These are phyloP conservation scores for Cyclotella atomus DNA, from an alignment of 108 stramenopile species.

Conservation along the genomic window DNA sequence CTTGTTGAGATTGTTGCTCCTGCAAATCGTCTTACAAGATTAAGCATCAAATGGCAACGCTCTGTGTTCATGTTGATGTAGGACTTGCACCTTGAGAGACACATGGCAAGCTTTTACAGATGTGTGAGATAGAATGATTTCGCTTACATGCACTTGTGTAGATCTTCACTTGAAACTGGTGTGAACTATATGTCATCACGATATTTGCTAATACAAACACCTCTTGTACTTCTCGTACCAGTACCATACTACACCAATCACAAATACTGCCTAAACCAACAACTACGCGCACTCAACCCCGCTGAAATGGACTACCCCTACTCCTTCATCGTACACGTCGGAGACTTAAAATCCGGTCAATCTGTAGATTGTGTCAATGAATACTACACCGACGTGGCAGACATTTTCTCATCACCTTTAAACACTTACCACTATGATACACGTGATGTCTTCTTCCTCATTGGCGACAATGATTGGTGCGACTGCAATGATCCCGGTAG, in stretches of 20 bases:
- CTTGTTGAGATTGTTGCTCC: too few relatives aligned
- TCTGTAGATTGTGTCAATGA: constrained; percentile 2
- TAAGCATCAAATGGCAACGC: too few relatives aligned
- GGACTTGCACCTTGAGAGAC: too few relatives aligned
- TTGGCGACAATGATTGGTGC: constrained; percentile 39
- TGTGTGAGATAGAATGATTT: too few relatives aligned
- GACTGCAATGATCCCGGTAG: constrained; percentile 25
- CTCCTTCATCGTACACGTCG: constrained; percentile 19
- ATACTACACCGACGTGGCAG: constrained; percentile 18
- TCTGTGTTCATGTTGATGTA: too few relatives aligned
- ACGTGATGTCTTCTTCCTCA: constrained; percentile 29
- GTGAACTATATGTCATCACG: too few relatives aligned
- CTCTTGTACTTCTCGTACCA: not conserved
- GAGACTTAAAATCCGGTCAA: constrained; percentile 32
- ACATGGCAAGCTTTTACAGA: too few relatives aligned
- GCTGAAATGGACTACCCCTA: constrained; percentile 2
- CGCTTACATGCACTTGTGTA: too few relatives aligned
- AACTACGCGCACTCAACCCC: constrained; percentile 17
- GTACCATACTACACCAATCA: constrained; percentile 19
- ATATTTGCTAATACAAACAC: too few relatives aligned
- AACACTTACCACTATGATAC: constrained; percentile 31
- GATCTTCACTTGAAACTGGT: too few relatives aligned
- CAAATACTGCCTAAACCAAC: constrained; percentile 24
- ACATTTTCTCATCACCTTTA: constrained; percentile 6
- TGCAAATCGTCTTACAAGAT: too few relatives aligned